Percentiles rank a stretch among this genome's conserved stretches.
These are phyloP conservation scores for Penicillium paradoxum DNA, from an alignment of 495 filamentous ascomycete genomes.

Conservation along the genomic window DNA sequence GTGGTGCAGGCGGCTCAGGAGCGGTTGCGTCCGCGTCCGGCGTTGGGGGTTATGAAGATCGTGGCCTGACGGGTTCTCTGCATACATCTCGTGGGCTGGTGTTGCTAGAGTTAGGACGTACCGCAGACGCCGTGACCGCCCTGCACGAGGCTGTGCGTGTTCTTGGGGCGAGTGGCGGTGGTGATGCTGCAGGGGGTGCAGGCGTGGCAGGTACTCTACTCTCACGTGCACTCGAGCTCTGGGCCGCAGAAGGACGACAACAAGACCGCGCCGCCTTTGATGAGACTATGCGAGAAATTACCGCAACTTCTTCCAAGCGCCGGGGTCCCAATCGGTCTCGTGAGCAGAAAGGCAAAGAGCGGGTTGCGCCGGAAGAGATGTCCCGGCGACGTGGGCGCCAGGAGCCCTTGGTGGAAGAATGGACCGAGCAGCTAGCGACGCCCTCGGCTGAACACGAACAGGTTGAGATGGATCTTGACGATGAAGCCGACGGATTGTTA, in stretches of 20 bases:
- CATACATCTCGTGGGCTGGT: conserved; percentile 58
- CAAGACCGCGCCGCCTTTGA: conserved; percentile 9
- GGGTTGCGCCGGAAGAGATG: conserved; percentile 5
- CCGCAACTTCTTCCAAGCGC: conserved; percentile 4
- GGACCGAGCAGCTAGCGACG: conserved; percentile 34
- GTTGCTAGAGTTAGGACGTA: conserved; percentile 60
- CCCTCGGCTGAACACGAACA: conserved; percentile 26
- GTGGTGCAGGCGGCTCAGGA: conserved; percentile 30
- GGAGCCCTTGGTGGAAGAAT: conserved; percentile 27
- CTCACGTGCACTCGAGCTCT: conserved; percentile 68
- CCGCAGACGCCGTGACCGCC: conserved; percentile 61
- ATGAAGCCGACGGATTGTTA: conserved; percentile 37
- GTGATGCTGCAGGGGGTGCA: conserved; percentile 58
- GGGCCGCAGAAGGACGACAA: conserved; percentile 42
- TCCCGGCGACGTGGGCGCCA: conserved; percentile 25
- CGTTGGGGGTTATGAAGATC: conserved; percentile 45
- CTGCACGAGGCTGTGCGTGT: conserved; percentile 67
- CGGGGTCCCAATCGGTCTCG: conserved; percentile 22
- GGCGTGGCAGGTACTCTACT: conserved; percentile 71
- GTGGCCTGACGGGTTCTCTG: conserved; percentile 40
- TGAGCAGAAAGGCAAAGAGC: conserved; percentile 28
- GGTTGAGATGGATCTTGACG: conserved; percentile 42
- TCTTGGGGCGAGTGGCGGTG: conserved; percentile 43
- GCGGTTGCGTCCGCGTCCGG: conserved; percentile 33
- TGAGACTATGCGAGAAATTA: background rate